Conservation (phyloP, 805 yeast genomes). For the Schwanniomyces vanrijiae region DNA sequence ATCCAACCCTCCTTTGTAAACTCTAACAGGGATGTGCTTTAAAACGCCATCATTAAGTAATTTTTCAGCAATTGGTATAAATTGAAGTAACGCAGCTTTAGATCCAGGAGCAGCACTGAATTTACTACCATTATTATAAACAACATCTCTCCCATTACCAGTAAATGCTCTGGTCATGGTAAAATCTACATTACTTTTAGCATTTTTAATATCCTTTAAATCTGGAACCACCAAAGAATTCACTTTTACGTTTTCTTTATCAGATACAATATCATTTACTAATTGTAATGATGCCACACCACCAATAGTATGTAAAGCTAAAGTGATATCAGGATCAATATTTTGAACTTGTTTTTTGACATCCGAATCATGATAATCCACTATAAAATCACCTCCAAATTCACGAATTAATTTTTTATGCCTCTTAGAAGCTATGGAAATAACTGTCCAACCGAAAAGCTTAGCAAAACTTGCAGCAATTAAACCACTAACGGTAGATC, state of each 20-base stretch:
- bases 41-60: background rate
- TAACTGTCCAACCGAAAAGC: conserved; percentile 3
- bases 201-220: background rate
- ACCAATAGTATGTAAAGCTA: conserved; percentile 2
- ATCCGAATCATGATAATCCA: conserved; percentile 3
- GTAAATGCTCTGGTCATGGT: conserved; percentile 4
- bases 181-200: conserved; percentile 2
- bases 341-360: background rate
- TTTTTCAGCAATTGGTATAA: background rate
- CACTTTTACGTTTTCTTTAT: background rate
- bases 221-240: conserved; percentile 1
- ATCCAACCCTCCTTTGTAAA: background rate
- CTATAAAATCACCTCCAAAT: conserved; percentile 2
- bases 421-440: conserved; percentile 2
- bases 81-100: background rate
- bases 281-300: background rate
- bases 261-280: background rate
- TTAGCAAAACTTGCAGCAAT: conserved; percentile 3
- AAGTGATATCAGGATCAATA: background rate
- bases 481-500: conserved; percentile 5
- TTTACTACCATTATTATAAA: conserved; percentile 1
- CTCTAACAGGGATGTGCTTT: conserved; percentile 1
- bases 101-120: background rate
- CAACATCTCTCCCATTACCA: conserved; percentile 1
- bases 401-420: background rate